Evolutionary conservation across 345 rosid species (phyloP).

Genomic region (Excoecaria cochinchinensis): DNA sequence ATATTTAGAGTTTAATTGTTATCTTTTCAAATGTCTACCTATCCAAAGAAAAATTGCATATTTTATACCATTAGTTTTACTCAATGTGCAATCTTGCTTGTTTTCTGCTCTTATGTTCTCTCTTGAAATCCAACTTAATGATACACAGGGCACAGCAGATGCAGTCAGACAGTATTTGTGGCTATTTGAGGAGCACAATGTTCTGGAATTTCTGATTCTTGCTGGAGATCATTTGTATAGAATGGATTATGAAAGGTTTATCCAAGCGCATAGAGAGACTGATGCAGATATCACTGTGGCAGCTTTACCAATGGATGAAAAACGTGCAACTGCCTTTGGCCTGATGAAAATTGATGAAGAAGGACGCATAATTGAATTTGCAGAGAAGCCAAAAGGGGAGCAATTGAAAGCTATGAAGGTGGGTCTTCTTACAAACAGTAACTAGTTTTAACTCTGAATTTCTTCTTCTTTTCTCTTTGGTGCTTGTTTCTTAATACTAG

Average conservation of each 20-base stretch:
- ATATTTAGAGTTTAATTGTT: background rate
- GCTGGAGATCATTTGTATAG: conserved; percentile 97
- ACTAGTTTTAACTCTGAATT: background rate
- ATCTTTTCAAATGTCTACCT: background rate
- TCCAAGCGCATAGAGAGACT: conserved; percentile 94
- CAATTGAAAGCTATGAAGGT: conserved; percentile 93
- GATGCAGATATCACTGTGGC: conserved; percentile 98
- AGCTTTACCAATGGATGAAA: conserved; percentile 96
- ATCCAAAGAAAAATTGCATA: background rate
- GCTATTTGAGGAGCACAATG: conserved; percentile 96
- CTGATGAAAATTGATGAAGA: conserved; percentile 97
- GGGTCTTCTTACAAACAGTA: background rate
- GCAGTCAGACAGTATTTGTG: conserved; percentile 95
- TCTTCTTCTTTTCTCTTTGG: no score
- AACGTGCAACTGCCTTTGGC: conserved; percentile 89
- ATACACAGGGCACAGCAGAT: conserved; percentile 89
- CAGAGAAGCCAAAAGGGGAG: conserved; percentile 96
- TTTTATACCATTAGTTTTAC: background rate
- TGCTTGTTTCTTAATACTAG: background rate
- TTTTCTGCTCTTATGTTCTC: conserved; percentile 3
- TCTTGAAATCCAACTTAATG: conserved; percentile 2
- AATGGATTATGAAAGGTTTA: conserved; percentile 95
- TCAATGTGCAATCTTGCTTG: background rate
- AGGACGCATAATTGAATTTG: conserved; percentile 86
- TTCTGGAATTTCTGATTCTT: conserved; percentile 84